Conservation (phyloP, 345 rosid genomes). For the Brassica juncea region DNA sequence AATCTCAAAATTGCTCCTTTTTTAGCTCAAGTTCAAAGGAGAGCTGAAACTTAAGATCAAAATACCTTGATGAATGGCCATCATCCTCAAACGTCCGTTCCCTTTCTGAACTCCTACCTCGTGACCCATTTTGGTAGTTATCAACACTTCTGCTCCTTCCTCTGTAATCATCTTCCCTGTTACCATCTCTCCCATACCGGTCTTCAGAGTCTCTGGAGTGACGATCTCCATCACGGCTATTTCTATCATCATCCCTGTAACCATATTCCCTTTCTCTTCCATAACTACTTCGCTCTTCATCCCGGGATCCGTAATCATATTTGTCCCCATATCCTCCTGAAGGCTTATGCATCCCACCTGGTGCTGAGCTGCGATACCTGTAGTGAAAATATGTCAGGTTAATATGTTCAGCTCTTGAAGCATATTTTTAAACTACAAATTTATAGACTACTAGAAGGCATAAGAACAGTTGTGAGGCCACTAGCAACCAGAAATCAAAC, state of each 20-base stretch:
- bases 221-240: conserved; percentile 73
- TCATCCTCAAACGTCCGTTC: conserved; percentile 66
- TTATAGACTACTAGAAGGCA: conserved; percentile 13
- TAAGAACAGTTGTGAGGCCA: conserved; percentile 11
- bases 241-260: conserved; percentile 81
- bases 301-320: conserved; percentile 73
- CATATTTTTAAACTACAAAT: not conserved
- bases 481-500: conserved; percentile 15
- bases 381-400: conserved; percentile 2
- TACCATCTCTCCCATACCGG: conserved; percentile 68
- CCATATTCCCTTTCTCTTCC: conserved; percentile 81
- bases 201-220: conserved; percentile 78
- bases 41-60: conserved; percentile 1
- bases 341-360: conserved; percentile 75
- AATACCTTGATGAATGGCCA: conserved; percentile 67
- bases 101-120: conserved; percentile 72
- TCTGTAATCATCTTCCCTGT: conserved; percentile 73
- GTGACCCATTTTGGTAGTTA: conserved; percentile 50
- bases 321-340: conserved; percentile 69
- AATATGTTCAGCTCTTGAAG: conserved; percentile 5
- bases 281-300: conserved; percentile 77
- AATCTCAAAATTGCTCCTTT: conserved; percentile 5
- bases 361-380: conserved; percentile 70
- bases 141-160: conserved; percentile 84
- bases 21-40: not conserved